Percentiles rank a stretch among this genome's conserved stretches.
These are phyloP conservation scores for Plenodomus lindquistii DNA, from an alignment of 2,329 filamentous ascomycete species.

Conservation along the genomic window DNA sequence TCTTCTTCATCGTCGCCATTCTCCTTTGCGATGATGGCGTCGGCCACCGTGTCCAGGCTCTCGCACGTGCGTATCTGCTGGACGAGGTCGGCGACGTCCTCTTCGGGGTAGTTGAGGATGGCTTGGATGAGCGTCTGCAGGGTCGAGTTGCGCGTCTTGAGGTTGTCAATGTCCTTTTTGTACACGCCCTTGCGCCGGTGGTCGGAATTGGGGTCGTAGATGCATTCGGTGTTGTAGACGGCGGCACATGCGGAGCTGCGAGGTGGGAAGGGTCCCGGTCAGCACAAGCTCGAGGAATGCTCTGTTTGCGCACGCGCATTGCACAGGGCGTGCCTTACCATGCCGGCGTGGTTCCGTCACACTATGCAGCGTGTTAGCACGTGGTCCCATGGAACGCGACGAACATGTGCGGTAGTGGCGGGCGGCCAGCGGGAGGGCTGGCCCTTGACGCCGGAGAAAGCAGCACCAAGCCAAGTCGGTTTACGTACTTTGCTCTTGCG, in stretches of 20 bases:
- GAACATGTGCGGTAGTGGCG: conserved; percentile 8
- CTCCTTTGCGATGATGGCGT: conserved; percentile 60
- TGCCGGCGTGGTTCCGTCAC: conserved; percentile 65
- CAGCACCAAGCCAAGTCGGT: conserved; percentile 1
- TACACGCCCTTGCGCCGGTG: conserved; percentile 96
- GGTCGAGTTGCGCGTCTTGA: conserved; percentile 85
- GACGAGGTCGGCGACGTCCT: conserved; percentile 81
- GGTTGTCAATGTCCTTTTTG: conserved; percentile 85
- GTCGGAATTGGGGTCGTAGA: conserved; percentile 96
- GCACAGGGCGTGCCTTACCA: neutral
- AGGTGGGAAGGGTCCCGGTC: conserved; percentile 62
- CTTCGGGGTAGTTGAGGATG: conserved; percentile 86
- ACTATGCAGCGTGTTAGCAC: conserved; percentile 51
- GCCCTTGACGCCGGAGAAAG: conserved; percentile 7
- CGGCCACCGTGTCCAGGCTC: conserved; percentile 66
- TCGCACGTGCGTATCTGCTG: conserved; percentile 86
- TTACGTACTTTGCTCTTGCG: conserved; percentile 45
- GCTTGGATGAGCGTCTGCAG: conserved; percentile 91
- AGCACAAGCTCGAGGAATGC: conserved; percentile 7
- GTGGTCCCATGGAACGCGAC: neutral
- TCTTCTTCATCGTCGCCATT: conserved; percentile 51
- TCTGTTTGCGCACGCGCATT: no score
- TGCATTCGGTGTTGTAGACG: conserved; percentile 86
- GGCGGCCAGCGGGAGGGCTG: neutral
- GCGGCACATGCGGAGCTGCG: conserved; percentile 95